A percentile compares a stretch with the other conserved stretches of the same genome.
These are phyloP conservation scores for Jamesozyma hellenica DNA, from an alignment of 805 yeast species.

Conservation along the genomic window DNA sequence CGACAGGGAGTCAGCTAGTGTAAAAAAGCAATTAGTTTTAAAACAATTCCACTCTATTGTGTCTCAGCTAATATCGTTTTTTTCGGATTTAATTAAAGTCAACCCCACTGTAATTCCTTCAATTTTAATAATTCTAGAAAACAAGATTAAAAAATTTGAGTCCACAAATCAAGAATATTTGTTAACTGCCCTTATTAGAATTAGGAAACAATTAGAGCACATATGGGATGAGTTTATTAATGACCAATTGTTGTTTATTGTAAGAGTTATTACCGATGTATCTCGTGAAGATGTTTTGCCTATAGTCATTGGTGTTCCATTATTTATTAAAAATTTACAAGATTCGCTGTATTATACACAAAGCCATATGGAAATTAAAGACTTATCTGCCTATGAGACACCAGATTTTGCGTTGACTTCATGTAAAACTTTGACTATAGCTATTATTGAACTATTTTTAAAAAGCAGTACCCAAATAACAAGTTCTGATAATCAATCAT, in stretches of 20 bases:
- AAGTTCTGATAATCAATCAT: neutral
- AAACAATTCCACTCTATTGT: conserved; percentile 34
- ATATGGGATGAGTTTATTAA: conserved; percentile 54
- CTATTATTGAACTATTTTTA: conserved; percentile 5
- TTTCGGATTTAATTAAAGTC: conserved; percentile 30
- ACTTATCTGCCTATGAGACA: conserved; percentile 3
- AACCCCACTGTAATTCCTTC: conserved; percentile 36
- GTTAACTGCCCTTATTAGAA: conserved; percentile 39
- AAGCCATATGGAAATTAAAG: neutral
- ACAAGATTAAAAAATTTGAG: conserved; percentile 28
- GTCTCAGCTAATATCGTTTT: conserved; percentile 19
- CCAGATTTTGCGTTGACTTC: conserved; percentile 2
- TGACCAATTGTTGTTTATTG: conserved; percentile 40
- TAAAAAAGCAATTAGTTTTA: conserved; percentile 36
- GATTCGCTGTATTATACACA: conserved; percentile 27
- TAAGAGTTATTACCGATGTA: conserved; percentile 26
- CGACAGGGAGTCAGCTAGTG: conserved; percentile 40
- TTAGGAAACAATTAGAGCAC: conserved; percentile 40
- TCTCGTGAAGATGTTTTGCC: conserved; percentile 34
- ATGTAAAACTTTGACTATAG: neutral
- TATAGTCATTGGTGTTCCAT: conserved; percentile 39
- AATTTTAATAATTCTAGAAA: conserved; percentile 35
- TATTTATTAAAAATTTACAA: conserved; percentile 31
- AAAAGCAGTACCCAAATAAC: conserved; percentile 1
- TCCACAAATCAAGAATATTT: conserved; percentile 57